Evolutionary conservation across 2,329 filamentous ascomycete genomes (phyloP), one percentile per base, ranked within the genome.

Genomic region (Biscogniauxia sp.): DNA sequence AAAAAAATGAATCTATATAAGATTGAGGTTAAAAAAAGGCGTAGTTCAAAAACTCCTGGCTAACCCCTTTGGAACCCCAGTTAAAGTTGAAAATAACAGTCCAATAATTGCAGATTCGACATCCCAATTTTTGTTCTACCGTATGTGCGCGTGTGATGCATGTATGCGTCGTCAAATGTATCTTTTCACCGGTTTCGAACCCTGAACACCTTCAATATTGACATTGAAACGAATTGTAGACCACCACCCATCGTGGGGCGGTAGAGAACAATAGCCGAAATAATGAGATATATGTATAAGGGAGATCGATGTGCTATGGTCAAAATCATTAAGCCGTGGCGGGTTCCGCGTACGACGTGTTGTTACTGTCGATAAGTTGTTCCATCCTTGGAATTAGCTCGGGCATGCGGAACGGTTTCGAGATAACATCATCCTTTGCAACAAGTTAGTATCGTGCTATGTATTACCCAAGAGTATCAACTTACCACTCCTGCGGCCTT

Each of bases 401-500:
- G n/a, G 83, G 82, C 56, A 91, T 87, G n/a, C 86, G 84, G 71
- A 93, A 94, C 3, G 91, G 91, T 71, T 94, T 94, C 1, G 88
- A 88, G 41, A 94, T 89, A 51, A 93, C 86, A 74, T 89, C 88
- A 73, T 92, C 88, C 84, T 87, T 55, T 23, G 55, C 20, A 55
- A n/a, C 11, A 51, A 17, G 59, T 74, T 64, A 73, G 67, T 55
- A 56, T 59, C 20, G 15, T 32, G 28, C 28, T 13, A 7, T 32
- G 11, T 56, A 15, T 1, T 23, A 26, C 45, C 28, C 3, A 23
- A 32, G 6, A 49, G 11, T 6, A 80, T 45, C 15, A 11, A 11
- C 84, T 79, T 76, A 88, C 88, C 78, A 93, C 92, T 45, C 90
- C 90, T 20, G 89, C 88, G 58, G 84, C 80, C 70, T 90, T 84